Conservation (phyloP, 805 yeast species). For the Nakazawaea holstii region DNA sequence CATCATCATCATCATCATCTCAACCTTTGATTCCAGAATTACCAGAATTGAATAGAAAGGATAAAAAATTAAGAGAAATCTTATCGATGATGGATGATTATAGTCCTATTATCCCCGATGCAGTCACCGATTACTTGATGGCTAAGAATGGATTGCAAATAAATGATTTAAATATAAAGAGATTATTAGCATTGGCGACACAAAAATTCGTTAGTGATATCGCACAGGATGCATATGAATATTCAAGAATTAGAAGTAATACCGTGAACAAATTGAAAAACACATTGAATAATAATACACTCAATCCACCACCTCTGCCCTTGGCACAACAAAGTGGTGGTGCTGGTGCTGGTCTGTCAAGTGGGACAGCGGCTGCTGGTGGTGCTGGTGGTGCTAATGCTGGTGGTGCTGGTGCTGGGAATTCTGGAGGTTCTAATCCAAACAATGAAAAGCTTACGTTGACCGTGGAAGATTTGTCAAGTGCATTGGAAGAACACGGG, state of each 20-base stretch:
- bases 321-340: constrained; percentile 10
- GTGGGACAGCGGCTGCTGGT: constrained; percentile 16
- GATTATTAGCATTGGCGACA: constrained; percentile 89
- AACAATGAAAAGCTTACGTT: constrained; percentile 60
- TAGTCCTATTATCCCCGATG: constrained; percentile 95
- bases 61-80: constrained; percentile 78
- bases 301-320: constrained; percentile 17
- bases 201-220: constrained; percentile 93
- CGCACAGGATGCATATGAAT: constrained; percentile 95
- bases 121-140: constrained; percentile 89
- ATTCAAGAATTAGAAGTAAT: constrained; percentile 80
- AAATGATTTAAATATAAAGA: constrained; percentile 69
- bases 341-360: constrained; percentile 14
- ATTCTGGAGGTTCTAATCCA: constrained; percentile 9
- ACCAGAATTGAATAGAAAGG: constrained; percentile 70
- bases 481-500: constrained; percentile 83
- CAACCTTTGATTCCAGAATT: constrained; percentile 37
- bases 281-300: constrained; percentile 65
- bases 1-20: not conserved
- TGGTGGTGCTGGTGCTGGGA: constrained; percentile 11
- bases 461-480: constrained; percentile 89
- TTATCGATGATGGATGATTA: constrained; percentile 87
- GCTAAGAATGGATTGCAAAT: constrained; percentile 82
- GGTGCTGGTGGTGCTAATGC: constrained; percentile 16
- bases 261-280: constrained; percentile 82